Conservation (phyloP, 2,329 filamentous ascomycete genomes). For the Dendrostoma leiphaemia region DNA sequence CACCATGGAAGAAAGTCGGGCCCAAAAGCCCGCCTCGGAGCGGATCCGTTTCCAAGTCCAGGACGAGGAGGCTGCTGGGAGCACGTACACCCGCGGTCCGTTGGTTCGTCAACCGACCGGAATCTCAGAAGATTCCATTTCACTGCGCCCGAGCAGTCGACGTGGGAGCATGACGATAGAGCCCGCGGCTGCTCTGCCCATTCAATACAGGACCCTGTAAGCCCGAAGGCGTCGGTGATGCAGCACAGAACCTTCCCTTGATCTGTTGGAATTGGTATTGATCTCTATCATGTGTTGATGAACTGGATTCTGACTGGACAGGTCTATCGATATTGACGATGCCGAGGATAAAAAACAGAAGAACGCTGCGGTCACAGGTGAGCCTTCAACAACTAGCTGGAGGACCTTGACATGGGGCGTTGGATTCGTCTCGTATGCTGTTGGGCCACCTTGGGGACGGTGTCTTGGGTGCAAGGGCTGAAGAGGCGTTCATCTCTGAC, state of each 20-base stretch:
- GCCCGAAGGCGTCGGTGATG: background rate
- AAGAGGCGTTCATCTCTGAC: background rate
- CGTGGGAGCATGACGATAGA: constrained; percentile 30
- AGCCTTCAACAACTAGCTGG: too few relatives aligned
- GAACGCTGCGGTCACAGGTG: constrained; percentile 44
- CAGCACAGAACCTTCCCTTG: background rate
- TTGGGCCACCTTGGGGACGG: background rate
- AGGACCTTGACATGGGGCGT: too few relatives aligned
- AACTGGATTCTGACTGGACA: constrained; percentile 20
- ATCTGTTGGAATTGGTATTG: background rate
- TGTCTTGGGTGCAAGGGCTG: too few relatives aligned
- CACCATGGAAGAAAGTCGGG: constrained; percentile 4
- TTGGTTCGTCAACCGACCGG: constrained; percentile 8
- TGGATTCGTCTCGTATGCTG: background rate
- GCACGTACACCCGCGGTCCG: background rate
- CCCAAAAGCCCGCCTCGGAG: constrained; percentile 1
- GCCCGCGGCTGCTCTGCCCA: constrained; percentile 43
- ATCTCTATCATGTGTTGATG: constrained; percentile 2
- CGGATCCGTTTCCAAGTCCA: constrained; percentile 13
- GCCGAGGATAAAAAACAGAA: constrained; percentile 47
- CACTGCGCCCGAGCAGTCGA: constrained; percentile 1
- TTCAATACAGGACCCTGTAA: constrained; percentile 55
- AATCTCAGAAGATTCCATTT: constrained; percentile 13
- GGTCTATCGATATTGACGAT: constrained; percentile 57
- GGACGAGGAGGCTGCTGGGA: constrained; percentile 2